Evolutionary conservation across 305 asterid species (phyloP), one percentile per base, ranked within the genome.

Genomic region (Rubia balearica): DNA sequence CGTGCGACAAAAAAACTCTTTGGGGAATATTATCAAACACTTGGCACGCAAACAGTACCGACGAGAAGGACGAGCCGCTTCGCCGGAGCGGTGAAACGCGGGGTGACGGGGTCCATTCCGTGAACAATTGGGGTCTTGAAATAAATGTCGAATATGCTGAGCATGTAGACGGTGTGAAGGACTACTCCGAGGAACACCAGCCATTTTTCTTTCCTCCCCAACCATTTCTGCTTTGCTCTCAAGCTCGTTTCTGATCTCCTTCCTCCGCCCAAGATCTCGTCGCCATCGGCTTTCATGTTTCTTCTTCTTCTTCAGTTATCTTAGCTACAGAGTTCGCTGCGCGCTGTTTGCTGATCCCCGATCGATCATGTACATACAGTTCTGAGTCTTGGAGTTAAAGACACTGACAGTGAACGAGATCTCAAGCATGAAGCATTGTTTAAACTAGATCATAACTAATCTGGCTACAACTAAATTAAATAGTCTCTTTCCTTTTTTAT

Each of bases 81-180:
- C 19, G 98, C 99, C 12, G 99, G 97, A 17, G 89, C 81, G 40
- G 77, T 21, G 76, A 87, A 86, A 38, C 95, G 95, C 19, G 98
- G 98, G 16, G 67, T 51, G 12, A 94, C 97, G 61, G 90, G 98
- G 9, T 89, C 93, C 95, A 91, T 88, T 82, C 98, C 99, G 74
- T 94, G 99, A 65, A 94, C 98, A 67, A 94, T 91, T 0, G 98
- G 99, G 62, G 88, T 83, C 85, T 94, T 89, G 97, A 94, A 94
- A 76, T 89, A 94, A 53, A 94, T 94, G 75, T 94, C 97, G 88
- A 94, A 91, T 77, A 91, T 94, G 87, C 99, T 91, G 73, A 94
- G 90, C 98, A 93, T 93, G 87, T 90, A 93, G 11, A 91, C 89
- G 41, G 98, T 96, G 88, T 94, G 99, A 65, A 94, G 92, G 66